Evolutionary conservation across 352 stramenopile species (phyloP), one percentile per base, ranked within the genome.

Genomic region (Globisporangium mamillatum): DNA sequence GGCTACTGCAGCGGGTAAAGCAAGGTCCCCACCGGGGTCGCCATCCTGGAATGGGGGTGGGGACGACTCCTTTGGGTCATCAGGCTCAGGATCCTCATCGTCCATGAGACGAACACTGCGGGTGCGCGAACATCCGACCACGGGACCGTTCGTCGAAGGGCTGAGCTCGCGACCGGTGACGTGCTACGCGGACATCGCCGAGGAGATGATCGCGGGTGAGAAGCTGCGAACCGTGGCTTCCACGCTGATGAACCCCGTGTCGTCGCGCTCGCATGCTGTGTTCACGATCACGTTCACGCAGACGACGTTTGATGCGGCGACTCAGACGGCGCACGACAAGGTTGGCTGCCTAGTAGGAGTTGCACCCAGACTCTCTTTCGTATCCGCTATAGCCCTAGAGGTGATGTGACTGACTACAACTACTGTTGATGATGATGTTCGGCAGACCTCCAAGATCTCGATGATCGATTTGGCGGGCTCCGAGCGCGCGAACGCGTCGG

Each of bases 171-270:
- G 79, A 0, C 78, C 86, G 0, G 90, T 97, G 25, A 77, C 74
- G 1, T 93, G 80, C 34, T 96, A 96, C 61, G 82, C 85, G 0
- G 88, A 96, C 56, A 93, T 94, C 38, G 75, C 77, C 0, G 82
- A 91, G 32, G 86, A 93, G 59, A 87, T 94, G 74, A 62, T 92
- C 0, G 79, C 84, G 10, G 97, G 97, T 7, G 97, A 99, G 67
- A 98, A 98, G 66, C 92, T 99, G 38, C 74, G 97, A 12, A 98
- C 91, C 1, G 94, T 98, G 6, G 97, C 93, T 0, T 87, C 92
- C 10, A 99, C 97, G 20, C 79, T 98, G 1, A 99, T 99, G 97
- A 99, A 99, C 80, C 69, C 92, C 1, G 92, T 94, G 2, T 98
- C 93, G 0, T 98, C 93, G 18, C 90, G 97, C 6, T 99, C 95